These are phyloP conservation scores for Hura crepitans DNA, from an alignment of 441 rosid genomes.

Conservation along the genomic window DNA sequence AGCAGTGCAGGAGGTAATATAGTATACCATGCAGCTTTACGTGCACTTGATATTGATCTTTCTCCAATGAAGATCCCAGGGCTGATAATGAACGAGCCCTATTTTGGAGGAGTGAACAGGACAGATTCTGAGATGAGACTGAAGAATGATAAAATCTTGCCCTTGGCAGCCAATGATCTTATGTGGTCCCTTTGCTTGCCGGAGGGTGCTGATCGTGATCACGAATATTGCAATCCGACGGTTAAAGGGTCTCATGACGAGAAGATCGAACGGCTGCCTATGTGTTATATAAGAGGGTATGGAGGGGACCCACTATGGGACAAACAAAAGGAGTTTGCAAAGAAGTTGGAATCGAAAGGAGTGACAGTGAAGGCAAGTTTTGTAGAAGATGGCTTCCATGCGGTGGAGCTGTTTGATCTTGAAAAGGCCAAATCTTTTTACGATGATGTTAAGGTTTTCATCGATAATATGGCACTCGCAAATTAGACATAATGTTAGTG, in stretches of 20 bases:
- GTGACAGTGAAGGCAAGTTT: slow-evolving; percentile 45
- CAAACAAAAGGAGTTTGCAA: slow-evolving; percentile 52
- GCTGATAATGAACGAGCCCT: slow-evolving; percentile 61
- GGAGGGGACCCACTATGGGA: slow-evolving; percentile 70
- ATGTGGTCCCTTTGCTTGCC: slow-evolving; percentile 72
- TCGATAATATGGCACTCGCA: slow-evolving; percentile 11
- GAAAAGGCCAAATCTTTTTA: slow-evolving; percentile 37
- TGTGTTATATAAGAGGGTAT: slow-evolving; percentile 44
- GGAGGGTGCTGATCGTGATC: slow-evolving; percentile 58
- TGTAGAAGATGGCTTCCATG: slow-evolving; percentile 56
- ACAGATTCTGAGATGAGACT: slow-evolving; percentile 55
- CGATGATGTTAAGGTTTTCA: slow-evolving; percentile 35
- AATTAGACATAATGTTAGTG: background rate
- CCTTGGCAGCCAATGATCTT: slow-evolving; percentile 48
- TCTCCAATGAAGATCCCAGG: slow-evolving; percentile 55
- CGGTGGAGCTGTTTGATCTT: slow-evolving; percentile 53
- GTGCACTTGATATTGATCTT: slow-evolving; percentile 41
- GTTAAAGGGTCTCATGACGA: slow-evolving; percentile 25
- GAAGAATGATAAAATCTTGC: slow-evolving; percentile 46
- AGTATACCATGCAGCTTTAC: slow-evolving; percentile 55
- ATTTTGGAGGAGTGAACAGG: slow-evolving; percentile 56
- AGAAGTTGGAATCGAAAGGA: slow-evolving; percentile 47
- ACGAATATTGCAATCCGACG: slow-evolving; percentile 59
- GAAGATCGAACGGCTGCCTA: slow-evolving; percentile 47
- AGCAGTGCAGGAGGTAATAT: slow-evolving; percentile 74